A percentile compares a stretch with the other conserved stretches of the same genome.
phyloP scores from a whole-genome alignment of 2,329 filamentous ascomycete species.

The Aureobasidium sp. region DNA sequence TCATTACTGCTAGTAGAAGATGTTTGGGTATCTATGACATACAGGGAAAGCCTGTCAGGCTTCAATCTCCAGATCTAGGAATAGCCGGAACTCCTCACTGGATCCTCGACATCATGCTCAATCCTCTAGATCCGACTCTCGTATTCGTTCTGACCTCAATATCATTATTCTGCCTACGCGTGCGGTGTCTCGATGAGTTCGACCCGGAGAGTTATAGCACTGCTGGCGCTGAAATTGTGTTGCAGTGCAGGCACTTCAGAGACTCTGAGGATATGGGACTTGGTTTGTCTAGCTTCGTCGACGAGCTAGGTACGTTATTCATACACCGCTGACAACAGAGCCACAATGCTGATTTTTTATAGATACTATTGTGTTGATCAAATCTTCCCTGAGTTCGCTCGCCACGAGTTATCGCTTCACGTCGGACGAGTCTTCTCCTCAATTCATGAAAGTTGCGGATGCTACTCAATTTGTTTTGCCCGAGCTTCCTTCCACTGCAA shows the following conservation, averaged over 20 bases:
- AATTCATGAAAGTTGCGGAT: slow-evolving; percentile 24
- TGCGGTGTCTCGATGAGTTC: slow-evolving; percentile 29
- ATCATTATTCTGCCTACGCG: slow-evolving; percentile 44
- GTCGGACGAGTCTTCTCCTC: slow-evolving; percentile 5
- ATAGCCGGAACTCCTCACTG: slow-evolving; percentile 31
- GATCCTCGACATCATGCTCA: slow-evolving; percentile 53
- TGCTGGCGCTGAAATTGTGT: slow-evolving; percentile 32
- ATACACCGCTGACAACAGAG: not conserved
- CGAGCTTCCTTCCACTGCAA: not conserved
- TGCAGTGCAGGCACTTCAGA: slow-evolving; percentile 50
- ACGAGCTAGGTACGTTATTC: slow-evolving; percentile 28
- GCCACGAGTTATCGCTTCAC: slow-evolving; percentile 28
- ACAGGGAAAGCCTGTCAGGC: slow-evolving; percentile 18
- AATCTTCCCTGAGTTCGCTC: slow-evolving; percentile 29
- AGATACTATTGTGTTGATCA: slow-evolving; percentile 29
- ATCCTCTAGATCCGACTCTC: slow-evolving; percentile 42
- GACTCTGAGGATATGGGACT: slow-evolving; percentile 48
- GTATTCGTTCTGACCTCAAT: slow-evolving; percentile 54
- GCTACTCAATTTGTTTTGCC: slow-evolving; percentile 23
- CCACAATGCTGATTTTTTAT: not conserved
- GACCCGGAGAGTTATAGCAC: slow-evolving; percentile 19
- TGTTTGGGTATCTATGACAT: slow-evolving; percentile 32
- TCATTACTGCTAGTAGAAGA: slow-evolving; percentile 48
- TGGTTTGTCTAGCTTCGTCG: slow-evolving; percentile 26
- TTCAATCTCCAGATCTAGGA: slow-evolving; percentile 26